phyloP scores from a whole-genome alignment of 2,329 filamentous ascomycete species.

The Paraphaeosphaeria sporulosa region DNA sequence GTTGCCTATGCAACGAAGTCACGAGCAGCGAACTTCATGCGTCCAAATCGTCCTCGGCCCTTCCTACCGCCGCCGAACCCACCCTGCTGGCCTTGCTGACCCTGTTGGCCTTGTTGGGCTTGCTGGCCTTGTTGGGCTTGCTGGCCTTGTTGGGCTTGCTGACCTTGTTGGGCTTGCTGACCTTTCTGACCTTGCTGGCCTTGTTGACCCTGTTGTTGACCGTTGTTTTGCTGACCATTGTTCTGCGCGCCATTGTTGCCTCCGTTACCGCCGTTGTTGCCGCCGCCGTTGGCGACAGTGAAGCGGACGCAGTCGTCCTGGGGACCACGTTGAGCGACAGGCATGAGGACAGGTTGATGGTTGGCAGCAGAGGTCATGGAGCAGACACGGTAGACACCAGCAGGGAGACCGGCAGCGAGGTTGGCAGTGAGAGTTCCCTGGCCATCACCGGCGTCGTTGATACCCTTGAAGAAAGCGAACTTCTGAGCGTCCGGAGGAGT shows the following conservation, averaged over 20 bases:
- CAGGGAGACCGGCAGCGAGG: constrained; percentile 57
- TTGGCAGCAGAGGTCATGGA: constrained; percentile 61
- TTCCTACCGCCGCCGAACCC: constrained; percentile 17
- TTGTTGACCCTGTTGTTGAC: constrained; percentile 8
- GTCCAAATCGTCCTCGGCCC: constrained; percentile 30
- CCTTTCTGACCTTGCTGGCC: constrained; percentile 14
- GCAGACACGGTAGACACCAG: constrained; percentile 60
- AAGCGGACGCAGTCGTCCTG: constrained; percentile 64
- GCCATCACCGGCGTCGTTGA: constrained; percentile 61
- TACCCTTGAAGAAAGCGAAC: constrained; percentile 67
- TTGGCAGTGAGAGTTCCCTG: constrained; percentile 55
- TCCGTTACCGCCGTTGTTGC: constrained; percentile 16
- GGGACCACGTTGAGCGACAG: constrained; percentile 61
- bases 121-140: constrained; percentile 14
- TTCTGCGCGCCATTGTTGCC: constrained; percentile 26
- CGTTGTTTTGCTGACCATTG: constrained; percentile 18
- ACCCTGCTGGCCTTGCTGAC: constrained; percentile 8
- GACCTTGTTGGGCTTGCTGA: constrained; percentile 6
- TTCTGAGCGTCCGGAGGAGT: constrained; percentile 51
- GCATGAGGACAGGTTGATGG: constrained; percentile 67
- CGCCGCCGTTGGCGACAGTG: constrained; percentile 44
- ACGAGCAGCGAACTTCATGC: constrained; percentile 41
- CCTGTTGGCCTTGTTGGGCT: too few species aligned
- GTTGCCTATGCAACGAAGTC: constrained; percentile 41
- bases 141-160: constrained; percentile 13